Evolutionary conservation across 2,329 filamentous ascomycete genomes (phyloP), one percentile per base, ranked within the genome.

Genomic region (Trichoderma citrinoviride): DNA sequence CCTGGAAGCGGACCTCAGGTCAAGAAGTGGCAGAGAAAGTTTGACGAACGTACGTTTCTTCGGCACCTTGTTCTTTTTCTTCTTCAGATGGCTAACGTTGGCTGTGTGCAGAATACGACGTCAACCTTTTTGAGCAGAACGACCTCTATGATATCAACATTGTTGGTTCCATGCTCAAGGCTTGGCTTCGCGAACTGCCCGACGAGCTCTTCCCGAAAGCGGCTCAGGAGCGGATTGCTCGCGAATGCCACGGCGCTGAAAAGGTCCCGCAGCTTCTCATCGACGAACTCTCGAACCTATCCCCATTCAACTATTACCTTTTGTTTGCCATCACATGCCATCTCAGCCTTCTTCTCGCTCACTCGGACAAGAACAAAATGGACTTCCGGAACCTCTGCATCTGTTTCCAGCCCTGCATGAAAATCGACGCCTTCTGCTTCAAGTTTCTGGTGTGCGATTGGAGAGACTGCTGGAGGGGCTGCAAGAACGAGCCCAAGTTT

Each of bases 291-390:
- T 97, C 94, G 1, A 93, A 92, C 71, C 83, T 98, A n/a, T 91
- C 94, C 7, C 94, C 94, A 0, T 97, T 95, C 82, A 96, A 97
- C 79, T 98, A 98, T 79, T 97, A 98, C 74, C 89, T 98, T 15
- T 87, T 98, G 6, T 98, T 98, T 75, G 94, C 94, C 71, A 97
- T 97, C 71, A 98, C 94, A 40, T 97, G 94, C 77, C 94, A 98
- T 73, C 87, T 98, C 55, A 97, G 93, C 71, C 85, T 97, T 27
- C 84, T 98, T 10, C 88, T 97, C 70, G 93, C 92, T 1, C 94
- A 96, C 76, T 90, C 93, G 25, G 92, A 96, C 69, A 93, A 94
- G 81, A 98, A 97, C 84, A 97, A 96, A 81, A 98, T 98, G 94
- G 92, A 96, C 74, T 97, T 94, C 75, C 88, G 92, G 73, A 97